phyloP scores from a whole-genome alignment of 2,329 filamentous ascomycete species.

The Bimuria novae-zelandiae region DNA sequence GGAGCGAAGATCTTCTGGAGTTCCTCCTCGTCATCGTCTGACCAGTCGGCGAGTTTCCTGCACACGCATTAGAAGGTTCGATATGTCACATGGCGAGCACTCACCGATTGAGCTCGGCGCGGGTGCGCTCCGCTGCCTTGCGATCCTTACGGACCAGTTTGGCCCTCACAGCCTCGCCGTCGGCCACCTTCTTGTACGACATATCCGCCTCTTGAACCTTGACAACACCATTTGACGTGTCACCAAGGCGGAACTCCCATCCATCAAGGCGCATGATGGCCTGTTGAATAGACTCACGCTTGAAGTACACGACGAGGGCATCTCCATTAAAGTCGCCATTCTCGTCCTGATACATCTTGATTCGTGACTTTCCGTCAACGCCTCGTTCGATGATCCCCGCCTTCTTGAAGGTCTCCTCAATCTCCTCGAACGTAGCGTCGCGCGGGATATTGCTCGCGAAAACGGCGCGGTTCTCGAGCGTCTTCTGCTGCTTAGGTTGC shows the following conservation, averaged over 20 bases:
- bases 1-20: constrained; percentile 47
- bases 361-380: constrained; percentile 81
- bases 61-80: constrained; percentile 22
- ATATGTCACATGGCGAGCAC: constrained; percentile 18
- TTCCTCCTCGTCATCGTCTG: constrained; percentile 71
- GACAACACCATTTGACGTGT: constrained; percentile 60
- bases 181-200: constrained; percentile 87
- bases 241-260: constrained; percentile 74
- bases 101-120: constrained; percentile 78
- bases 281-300: constrained; percentile 87
- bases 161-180: constrained; percentile 55
- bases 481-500: constrained; percentile 32
- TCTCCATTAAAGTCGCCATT: constrained; percentile 90
- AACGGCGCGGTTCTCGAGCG: constrained; percentile 78
- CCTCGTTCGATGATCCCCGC: constrained; percentile 94
- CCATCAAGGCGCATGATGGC: constrained; percentile 82
- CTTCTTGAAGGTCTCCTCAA: constrained; percentile 82
- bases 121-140: constrained; percentile 88
- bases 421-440: constrained; percentile 79
- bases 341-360: constrained; percentile 89
- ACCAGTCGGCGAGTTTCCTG: constrained; percentile 92
- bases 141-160: constrained; percentile 69
- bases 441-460: constrained; percentile 87
- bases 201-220: constrained; percentile 82
- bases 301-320: constrained; percentile 91